Conservation (phyloP, 179 eudicot species). For the Sideroxylon spinosum region DNA sequence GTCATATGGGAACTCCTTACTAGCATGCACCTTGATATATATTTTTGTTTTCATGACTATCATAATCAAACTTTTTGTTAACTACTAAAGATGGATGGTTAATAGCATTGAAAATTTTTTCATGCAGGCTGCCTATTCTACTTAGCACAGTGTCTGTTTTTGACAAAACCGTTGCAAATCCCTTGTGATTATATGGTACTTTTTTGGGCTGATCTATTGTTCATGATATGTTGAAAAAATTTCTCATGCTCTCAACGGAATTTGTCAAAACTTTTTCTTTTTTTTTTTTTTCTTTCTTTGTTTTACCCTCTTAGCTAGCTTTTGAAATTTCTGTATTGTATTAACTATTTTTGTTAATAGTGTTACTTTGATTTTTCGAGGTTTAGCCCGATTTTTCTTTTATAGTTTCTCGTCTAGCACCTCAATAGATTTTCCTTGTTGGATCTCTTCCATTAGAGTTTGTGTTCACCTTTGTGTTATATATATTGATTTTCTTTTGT, state of each 20-base stretch:
- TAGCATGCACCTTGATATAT: too few species aligned
- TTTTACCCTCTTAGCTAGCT: too few species aligned
- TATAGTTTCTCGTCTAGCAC: not conserved
- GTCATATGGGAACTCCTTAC: too few species aligned
- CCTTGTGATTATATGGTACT: not conserved
- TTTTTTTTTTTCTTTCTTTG: too few species aligned
- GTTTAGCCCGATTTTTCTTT: not conserved
- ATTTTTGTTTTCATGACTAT: too few species aligned
- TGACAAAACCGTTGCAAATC: not conserved
- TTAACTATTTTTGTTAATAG: not conserved
- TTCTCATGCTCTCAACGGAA: not conserved
- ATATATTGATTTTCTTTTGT: not conserved
- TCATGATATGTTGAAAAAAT: not conserved
- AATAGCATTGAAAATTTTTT: too few species aligned
- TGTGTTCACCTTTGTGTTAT: not conserved
- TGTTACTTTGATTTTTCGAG: not conserved
- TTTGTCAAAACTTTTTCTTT: too few species aligned
- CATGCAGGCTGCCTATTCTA: too few species aligned
- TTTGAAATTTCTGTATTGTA: not conserved
- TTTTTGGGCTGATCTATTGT: not conserved
- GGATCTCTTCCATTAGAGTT: not conserved
- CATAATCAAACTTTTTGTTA: too few species aligned
- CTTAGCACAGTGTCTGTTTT: too few species aligned
- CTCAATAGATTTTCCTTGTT: slow-evolving; percentile 1
- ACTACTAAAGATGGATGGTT: too few species aligned